Evolutionary conservation across 805 yeast genomes (phyloP).

Genomic region (Kluyveromyces aestuarii): DNA sequence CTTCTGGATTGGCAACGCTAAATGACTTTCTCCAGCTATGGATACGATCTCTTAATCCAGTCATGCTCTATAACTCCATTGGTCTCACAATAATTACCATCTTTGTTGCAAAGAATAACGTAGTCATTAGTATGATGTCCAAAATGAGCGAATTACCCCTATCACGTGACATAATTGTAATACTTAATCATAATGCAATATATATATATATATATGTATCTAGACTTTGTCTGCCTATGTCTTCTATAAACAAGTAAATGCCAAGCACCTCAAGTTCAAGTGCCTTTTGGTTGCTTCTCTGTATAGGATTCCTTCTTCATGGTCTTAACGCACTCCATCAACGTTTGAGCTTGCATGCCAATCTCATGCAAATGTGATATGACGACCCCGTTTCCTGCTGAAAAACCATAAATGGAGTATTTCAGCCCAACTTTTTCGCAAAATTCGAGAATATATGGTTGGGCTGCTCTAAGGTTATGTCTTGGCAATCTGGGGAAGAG

Average conservation of each 20-base stretch:
- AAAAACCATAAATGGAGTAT: slow-evolving; percentile 80
- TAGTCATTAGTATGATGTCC: neutral
- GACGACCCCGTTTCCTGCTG: slow-evolving; percentile 65
- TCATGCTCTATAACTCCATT: neutral
- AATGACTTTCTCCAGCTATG: neutral
- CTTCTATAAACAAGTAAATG: neutral
- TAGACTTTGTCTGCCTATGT: neutral
- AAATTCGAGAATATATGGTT: slow-evolving; percentile 61
- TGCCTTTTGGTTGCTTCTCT: neutral
- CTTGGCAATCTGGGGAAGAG: slow-evolving; percentile 84
- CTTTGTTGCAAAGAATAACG: neutral
- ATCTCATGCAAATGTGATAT: slow-evolving; percentile 61
- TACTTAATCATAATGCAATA: too few species aligned
- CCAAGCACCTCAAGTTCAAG: neutral
- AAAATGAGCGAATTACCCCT: neutral
- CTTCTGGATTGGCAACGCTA: neutral
- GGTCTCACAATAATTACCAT: neutral
- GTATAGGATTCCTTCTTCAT: slow-evolving; percentile 43
- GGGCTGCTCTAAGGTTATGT: slow-evolving; percentile 73
- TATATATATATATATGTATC: too few species aligned
- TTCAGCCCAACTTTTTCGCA: slow-evolving; percentile 69
- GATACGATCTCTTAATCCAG: neutral
- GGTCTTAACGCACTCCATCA: slow-evolving; percentile 62
- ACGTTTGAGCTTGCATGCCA: slow-evolving; percentile 68
- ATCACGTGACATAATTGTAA: neutral